Evolutionary conservation across 2,329 filamentous ascomycete genomes (phyloP).

Genomic region (Penicillium hesseltinei): DNA sequence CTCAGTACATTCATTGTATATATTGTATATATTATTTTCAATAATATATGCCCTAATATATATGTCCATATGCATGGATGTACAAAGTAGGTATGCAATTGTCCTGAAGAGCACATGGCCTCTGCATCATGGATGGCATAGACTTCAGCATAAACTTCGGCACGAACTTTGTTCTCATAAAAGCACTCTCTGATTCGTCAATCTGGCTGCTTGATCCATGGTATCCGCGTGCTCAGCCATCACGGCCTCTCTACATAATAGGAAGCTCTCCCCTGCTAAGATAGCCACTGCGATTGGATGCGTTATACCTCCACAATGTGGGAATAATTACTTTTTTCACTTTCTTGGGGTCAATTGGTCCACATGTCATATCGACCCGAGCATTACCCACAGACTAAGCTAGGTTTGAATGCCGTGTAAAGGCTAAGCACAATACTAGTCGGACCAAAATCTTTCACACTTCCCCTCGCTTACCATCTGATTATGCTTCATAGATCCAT

Average conservation of each 20-base stretch:
- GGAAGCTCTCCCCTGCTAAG: not conserved
- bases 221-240: not conserved
- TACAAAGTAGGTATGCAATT: not conserved
- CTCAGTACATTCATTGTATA: too few relatives aligned
- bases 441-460: not conserved
- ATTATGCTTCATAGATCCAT: not conserved
- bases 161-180: not conserved
- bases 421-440: not conserved
- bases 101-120: not conserved
- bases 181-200: not conserved
- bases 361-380: not conserved
- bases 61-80: not conserved
- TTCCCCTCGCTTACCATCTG: not conserved
- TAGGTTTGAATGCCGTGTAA: too few relatives aligned
- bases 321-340: not conserved
- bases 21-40: not conserved
- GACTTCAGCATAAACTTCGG: too few relatives aligned
- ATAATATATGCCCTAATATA: not conserved
- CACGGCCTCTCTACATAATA: not conserved
- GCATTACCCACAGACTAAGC: not conserved
- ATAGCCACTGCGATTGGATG: not conserved
- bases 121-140: not conserved
- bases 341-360: too few relatives aligned
- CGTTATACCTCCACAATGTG: not conserved
- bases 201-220: not conserved